phyloP scores from a whole-genome alignment of 2,329 filamentous ascomycete species.

The Fusarium graminum region DNA sequence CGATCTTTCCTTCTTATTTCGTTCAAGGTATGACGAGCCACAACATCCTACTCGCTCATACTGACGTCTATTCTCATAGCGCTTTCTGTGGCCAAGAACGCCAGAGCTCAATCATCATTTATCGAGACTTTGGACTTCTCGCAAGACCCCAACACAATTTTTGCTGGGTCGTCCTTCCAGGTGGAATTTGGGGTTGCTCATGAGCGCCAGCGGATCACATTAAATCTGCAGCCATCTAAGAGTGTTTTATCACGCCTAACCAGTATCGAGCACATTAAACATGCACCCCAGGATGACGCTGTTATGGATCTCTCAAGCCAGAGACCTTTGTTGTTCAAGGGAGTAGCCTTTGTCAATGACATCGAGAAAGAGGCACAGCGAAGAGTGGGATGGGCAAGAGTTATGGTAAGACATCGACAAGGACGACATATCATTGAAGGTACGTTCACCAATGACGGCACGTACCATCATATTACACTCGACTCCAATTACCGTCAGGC shows the following conservation, averaged over 20 bases:
- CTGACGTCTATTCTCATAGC: constrained; percentile 17
- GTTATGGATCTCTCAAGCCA: not conserved
- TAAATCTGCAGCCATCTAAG: constrained; percentile 30
- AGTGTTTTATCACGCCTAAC: constrained; percentile 32
- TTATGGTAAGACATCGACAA: constrained; percentile 27
- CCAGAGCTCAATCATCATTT: constrained; percentile 8
- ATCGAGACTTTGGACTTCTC: constrained; percentile 29
- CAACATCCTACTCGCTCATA: not conserved
- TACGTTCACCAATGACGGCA: constrained; percentile 34
- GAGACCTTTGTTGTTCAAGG: constrained; percentile 28
- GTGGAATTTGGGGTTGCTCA: constrained; percentile 29
- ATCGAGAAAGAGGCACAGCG: constrained; percentile 5
- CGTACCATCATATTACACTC: constrained; percentile 32
- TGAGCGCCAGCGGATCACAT: constrained; percentile 4
- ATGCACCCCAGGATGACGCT: constrained; percentile 1
- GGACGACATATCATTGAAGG: constrained; percentile 29
- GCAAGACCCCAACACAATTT: constrained; percentile 11
- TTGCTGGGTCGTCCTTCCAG: constrained; percentile 25
- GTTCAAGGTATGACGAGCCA: constrained; percentile 15
- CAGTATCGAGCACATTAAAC: constrained; percentile 20
- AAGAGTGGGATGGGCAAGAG: constrained; percentile 30
- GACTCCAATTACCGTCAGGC: constrained; percentile 31
- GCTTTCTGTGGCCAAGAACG: constrained; percentile 14
- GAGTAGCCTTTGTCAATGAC: constrained; percentile 8
- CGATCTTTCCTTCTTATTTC: not conserved